Conservation (phyloP, 148 eudicot genomes). For the Rhododendron simsii region DNA sequence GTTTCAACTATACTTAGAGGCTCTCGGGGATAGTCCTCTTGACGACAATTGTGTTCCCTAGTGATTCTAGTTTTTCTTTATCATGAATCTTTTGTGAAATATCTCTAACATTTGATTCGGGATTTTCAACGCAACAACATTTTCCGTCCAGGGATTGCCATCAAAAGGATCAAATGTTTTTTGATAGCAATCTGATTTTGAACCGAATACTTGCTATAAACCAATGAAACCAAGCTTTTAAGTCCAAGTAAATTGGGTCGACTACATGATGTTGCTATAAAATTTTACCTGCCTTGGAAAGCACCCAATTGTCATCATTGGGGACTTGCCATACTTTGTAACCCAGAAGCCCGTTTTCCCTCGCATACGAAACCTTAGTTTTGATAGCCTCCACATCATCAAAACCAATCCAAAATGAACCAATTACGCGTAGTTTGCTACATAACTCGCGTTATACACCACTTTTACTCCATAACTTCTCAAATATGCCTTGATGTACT, state of each 20-base stretch:
- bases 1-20: too few relatives aligned
- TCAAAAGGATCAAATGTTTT: too few relatives aligned
- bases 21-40: too few relatives aligned
- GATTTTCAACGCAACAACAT: too few relatives aligned
- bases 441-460: constrained; percentile 29
- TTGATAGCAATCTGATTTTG: too few relatives aligned
- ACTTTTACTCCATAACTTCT: constrained; percentile 17
- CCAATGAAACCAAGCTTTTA: not conserved
- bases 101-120: too few relatives aligned
- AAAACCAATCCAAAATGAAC: constrained; percentile 40
- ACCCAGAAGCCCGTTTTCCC: constrained; percentile 41
- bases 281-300: constrained; percentile 32
- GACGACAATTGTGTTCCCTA: too few relatives aligned
- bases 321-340: constrained; percentile 32
- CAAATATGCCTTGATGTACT: constrained; percentile 14
- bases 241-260: not conserved
- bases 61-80: too few relatives aligned
- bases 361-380: constrained; percentile 43
- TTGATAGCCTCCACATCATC: constrained; percentile 46
- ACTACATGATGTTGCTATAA: not conserved
- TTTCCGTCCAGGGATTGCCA: too few relatives aligned
- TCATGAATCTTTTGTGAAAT: too few relatives aligned
- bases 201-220: not conserved
- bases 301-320: constrained; percentile 39
- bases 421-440: constrained; percentile 25